Evolutionary conservation across 768 basidiomycete genomes (phyloP).

Genomic region (Pulveroboletus frians): DNA sequence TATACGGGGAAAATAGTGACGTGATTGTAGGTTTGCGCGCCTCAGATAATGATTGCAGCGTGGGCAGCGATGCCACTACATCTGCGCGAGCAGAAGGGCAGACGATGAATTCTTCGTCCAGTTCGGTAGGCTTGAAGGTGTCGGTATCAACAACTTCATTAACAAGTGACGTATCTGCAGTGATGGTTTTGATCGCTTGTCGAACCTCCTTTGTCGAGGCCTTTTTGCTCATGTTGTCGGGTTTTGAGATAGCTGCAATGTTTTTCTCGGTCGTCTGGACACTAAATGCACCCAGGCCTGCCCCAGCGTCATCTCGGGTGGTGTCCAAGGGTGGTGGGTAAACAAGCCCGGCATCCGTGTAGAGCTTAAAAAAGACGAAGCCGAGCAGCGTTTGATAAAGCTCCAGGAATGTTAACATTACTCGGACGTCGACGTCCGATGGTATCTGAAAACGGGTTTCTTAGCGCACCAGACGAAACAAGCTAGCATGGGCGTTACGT

Average conservation of each 20-base stretch:
- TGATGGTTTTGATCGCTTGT: slow-evolving; percentile 45
- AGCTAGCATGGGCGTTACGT: slow-evolving; percentile 45
- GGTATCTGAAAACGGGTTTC: slow-evolving; percentile 59
- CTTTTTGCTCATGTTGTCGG: slow-evolving; percentile 23
- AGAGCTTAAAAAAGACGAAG: slow-evolving; percentile 97
- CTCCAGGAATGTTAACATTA: slow-evolving; percentile 97
- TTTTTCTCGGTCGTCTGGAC: slow-evolving; percentile 49
- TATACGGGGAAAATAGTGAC: slow-evolving; percentile 78
- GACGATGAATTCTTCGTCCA: slow-evolving; percentile 63
- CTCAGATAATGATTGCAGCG: slow-evolving; percentile 59
- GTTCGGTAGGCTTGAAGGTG: slow-evolving; percentile 29
- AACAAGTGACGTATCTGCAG: slow-evolving; percentile 14
- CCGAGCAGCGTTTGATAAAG: slow-evolving; percentile 95
- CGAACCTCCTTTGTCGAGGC: slow-evolving; percentile 54
- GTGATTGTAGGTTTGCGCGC: slow-evolving; percentile 52
- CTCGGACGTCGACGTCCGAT: slow-evolving; percentile 91
- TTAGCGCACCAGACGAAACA: slow-evolving; percentile 4
- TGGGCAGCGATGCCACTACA: slow-evolving; percentile 50
- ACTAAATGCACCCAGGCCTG: slow-evolving; percentile 84
- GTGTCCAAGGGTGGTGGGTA: slow-evolving; percentile 92
- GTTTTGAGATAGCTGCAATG: slow-evolving; percentile 16
- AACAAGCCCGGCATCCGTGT: slow-evolving; percentile 84
- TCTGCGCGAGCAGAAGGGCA: slow-evolving; percentile 52
- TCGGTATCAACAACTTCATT: slow-evolving; percentile 39
- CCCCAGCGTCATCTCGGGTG: slow-evolving; percentile 76